Percentiles rank a stretch among this genome's conserved stretches.
phyloP scores from a whole-genome alignment of 169 alveolate species.

The Theileria annulata region DNA sequence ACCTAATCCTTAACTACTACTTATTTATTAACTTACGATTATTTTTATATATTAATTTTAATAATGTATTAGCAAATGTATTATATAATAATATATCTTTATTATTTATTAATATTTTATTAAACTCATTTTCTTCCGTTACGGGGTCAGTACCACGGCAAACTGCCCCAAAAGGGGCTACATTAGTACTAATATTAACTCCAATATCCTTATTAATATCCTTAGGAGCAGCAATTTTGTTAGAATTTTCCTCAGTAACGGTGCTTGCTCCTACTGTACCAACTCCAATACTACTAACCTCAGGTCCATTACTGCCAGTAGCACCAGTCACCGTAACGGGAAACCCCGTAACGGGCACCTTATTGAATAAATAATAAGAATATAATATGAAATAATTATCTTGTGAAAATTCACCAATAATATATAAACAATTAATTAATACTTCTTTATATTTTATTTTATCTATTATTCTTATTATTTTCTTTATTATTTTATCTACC shows the following conservation, averaged over 20 bases:
- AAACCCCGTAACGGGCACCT: too few relatives aligned
- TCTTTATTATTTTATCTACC: constrained; percentile 41
- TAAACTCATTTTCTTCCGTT: constrained; percentile 1
- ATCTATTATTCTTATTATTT: constrained; percentile 3
- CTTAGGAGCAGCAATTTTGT: too few relatives aligned
- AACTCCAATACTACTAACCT: constrained; percentile 94
- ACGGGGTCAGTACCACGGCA: too few relatives aligned
- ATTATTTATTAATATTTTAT: constrained; percentile 15
- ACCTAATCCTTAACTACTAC: too few relatives aligned
- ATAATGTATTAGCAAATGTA: constrained; percentile 51
- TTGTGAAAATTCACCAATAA: constrained; percentile 63
- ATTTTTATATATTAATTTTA: constrained; percentile 38
- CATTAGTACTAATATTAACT: too few relatives aligned
- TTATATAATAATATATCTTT: constrained; percentile 64
- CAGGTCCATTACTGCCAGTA: constrained; percentile 85
- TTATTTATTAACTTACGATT: too few relatives aligned
- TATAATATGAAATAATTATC: too few relatives aligned
- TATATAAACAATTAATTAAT: constrained; percentile 51
- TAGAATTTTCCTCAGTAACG: too few relatives aligned
- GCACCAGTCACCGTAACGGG: too few relatives aligned
- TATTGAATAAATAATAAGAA: too few relatives aligned
- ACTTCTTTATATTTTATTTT: constrained; percentile 33
- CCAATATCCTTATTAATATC: too few relatives aligned
- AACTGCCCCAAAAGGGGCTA: too few relatives aligned
- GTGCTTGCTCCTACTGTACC: constrained; percentile 58